These are phyloP conservation scores for Fusarium sp. DNA, from an alignment of 2,329 filamentous ascomycete genomes.

Conservation along the genomic window DNA sequence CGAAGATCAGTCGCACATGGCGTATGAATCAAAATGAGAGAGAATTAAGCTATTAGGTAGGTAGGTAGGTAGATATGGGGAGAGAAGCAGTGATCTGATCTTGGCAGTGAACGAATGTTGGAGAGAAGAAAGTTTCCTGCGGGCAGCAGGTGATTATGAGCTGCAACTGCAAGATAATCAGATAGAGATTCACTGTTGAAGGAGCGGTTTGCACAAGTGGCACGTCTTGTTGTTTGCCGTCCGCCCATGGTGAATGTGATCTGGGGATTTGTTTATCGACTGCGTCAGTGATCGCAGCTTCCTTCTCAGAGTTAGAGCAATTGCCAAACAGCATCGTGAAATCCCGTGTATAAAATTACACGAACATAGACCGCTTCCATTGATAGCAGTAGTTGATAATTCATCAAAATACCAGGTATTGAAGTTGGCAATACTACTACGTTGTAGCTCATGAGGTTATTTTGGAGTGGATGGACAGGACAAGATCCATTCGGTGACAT, in stretches of 20 bases:
- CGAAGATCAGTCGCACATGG: neutral
- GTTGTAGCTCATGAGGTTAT: constrained; percentile 28
- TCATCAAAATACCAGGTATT: neutral
- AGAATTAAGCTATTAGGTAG: neutral
- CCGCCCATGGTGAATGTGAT: constrained; percentile 7
- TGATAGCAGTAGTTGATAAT: neutral
- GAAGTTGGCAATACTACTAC: neutral
- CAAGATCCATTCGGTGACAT: constrained; percentile 30
- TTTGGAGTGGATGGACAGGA: constrained; percentile 5
- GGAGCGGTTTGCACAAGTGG: neutral
- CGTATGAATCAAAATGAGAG: neutral
- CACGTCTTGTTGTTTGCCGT: constrained; percentile 11
- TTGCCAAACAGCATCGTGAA: neutral
- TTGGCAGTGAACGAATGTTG: neutral
- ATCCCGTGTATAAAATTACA: neutral
- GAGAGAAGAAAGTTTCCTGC: neutral
- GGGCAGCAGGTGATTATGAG: neutral
- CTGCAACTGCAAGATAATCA: neutral
- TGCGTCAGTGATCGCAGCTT: constrained; percentile 13
- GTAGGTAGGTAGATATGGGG: neutral
- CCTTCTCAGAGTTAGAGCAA: neutral
- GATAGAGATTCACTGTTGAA: neutral
- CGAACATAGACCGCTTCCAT: neutral
- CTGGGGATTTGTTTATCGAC: constrained; percentile 2
- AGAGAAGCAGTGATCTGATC: constrained; percentile 1